A percentile compares a stretch with the other conserved stretches of the same genome.
phyloP scores from a whole-genome alignment of 2,329 filamentous ascomycete species.

The Phialophora chinensis region DNA sequence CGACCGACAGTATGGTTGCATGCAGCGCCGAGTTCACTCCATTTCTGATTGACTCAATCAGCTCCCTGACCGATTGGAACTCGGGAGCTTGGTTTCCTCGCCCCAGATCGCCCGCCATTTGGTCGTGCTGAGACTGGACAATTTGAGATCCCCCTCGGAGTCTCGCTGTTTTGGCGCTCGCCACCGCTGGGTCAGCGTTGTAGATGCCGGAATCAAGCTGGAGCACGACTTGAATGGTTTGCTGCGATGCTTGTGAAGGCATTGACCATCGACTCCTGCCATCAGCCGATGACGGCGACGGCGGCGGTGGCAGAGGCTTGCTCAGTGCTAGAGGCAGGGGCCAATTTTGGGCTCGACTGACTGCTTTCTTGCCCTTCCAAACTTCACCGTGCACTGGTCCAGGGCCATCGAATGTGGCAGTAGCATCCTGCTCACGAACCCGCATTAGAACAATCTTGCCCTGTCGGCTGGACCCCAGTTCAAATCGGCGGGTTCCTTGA shows the following conservation, averaged over 20 bases:
- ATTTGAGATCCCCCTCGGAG: neutral
- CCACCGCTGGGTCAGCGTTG: neutral
- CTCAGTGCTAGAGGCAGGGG: conserved; percentile 12
- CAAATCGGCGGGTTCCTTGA: conserved; percentile 76
- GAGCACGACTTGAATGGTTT: neutral
- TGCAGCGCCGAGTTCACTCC: neutral
- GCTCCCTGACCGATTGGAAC: neutral
- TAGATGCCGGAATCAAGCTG: neutral
- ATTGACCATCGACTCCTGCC: neutral
- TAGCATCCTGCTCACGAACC: conserved; percentile 17
- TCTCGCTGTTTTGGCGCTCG: neutral
- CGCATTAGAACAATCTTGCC: conserved; percentile 33
- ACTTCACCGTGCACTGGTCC: neutral
- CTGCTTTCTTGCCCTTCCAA: neutral
- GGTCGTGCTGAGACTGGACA: neutral
- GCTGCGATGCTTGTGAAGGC: neutral
- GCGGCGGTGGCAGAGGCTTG: neutral
- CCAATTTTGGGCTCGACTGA: neutral
- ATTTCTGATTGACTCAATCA: neutral
- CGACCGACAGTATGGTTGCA: neutral
- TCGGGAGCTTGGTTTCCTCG: neutral
- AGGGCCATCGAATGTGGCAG: neutral
- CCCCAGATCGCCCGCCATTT: neutral
- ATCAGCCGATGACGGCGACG: neutral
- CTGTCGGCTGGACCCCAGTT: conserved; percentile 61